A percentile compares a stretch with the other conserved stretches of the same genome.
Evolutionary conservation across 169 alveolate species (phyloP).

Genomic region (Eimeria necatrix): DNA sequence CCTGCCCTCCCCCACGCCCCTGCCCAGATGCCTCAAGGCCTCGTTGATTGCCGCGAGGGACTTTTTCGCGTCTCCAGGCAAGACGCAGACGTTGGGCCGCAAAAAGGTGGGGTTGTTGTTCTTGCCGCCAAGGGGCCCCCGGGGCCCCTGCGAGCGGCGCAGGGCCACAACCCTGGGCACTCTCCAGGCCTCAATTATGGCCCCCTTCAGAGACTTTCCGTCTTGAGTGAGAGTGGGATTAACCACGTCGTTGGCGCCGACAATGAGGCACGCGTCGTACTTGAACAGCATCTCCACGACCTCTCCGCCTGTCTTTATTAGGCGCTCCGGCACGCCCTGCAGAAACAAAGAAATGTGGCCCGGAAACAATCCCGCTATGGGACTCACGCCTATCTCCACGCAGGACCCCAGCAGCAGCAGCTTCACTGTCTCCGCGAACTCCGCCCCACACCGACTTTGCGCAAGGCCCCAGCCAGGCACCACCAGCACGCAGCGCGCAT

Average conservation of each 20-base stretch:
- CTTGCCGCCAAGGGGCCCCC: slow-evolving; percentile 94
- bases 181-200: slow-evolving; percentile 95
- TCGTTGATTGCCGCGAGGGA: slow-evolving; percentile 82
- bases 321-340: slow-evolving; percentile 93
- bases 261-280: slow-evolving; percentile 88
- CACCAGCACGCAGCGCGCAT: slow-evolving; percentile 89
- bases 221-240: slow-evolving; percentile 91
- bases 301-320: slow-evolving; percentile 94
- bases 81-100: slow-evolving; percentile 88
- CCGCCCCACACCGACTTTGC: slow-evolving; percentile 92
- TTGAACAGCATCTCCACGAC: slow-evolving; percentile 86
- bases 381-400: slow-evolving; percentile 95
- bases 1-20: not conserved
- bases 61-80: slow-evolving; percentile 92
- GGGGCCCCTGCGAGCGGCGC: slow-evolving; percentile 93
- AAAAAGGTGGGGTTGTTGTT: slow-evolving; percentile 94
- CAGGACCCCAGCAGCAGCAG: slow-evolving; percentile 87
- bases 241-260: slow-evolving; percentile 96
- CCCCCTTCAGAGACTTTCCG: slow-evolving; percentile 92
- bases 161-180: slow-evolving; percentile 86
- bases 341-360: slow-evolving; percentile 95
- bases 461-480: slow-evolving; percentile 97
- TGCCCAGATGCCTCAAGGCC: slow-evolving; percentile 71
- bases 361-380: slow-evolving; percentile 97
- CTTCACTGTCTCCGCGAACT: slow-evolving; percentile 89